Percentiles rank a stretch among this genome's conserved stretches.
Conservation (phyloP, 805 yeast genomes). For the Ogataea ramenticola region DNA sequence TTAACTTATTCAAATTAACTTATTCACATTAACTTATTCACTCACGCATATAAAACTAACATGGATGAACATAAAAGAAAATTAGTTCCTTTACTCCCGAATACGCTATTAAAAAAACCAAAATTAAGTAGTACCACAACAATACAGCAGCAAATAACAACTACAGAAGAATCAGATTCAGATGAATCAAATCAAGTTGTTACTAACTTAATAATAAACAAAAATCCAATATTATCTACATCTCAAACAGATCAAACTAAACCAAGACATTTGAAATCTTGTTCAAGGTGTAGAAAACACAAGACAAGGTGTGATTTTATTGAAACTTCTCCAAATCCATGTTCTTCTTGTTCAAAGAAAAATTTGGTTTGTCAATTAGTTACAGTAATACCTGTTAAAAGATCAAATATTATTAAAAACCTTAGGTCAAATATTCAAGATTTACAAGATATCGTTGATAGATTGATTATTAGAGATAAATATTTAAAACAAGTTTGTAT, state of each 20-base stretch:
- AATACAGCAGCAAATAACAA: too few species aligned
- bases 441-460: constrained; percentile 22
- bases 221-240: constrained; percentile 10
- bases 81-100: constrained; percentile 21
- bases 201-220: constrained; percentile 14
- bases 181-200: too few species aligned
- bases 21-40: background rate
- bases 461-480: constrained; percentile 19
- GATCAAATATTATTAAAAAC: constrained; percentile 33
- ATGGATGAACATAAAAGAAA: constrained; percentile 12
- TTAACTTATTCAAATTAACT: too few species aligned
- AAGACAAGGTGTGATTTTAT: constrained; percentile 60
- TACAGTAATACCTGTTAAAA: constrained; percentile 44
- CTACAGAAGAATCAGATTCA: too few species aligned
- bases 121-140: background rate
- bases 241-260: constrained; percentile 19
- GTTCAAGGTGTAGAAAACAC: constrained; percentile 58
- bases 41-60: background rate
- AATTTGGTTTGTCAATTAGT: constrained; percentile 49
- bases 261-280: constrained; percentile 45
- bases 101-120: constrained; percentile 10
- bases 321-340: constrained; percentile 44
- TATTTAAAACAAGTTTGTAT: constrained; percentile 16
- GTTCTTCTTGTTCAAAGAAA: constrained; percentile 48
- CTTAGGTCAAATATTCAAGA: constrained; percentile 24